Conservation (phyloP, 352 stramenopile genomes). For the Blastocystis hominis region DNA sequence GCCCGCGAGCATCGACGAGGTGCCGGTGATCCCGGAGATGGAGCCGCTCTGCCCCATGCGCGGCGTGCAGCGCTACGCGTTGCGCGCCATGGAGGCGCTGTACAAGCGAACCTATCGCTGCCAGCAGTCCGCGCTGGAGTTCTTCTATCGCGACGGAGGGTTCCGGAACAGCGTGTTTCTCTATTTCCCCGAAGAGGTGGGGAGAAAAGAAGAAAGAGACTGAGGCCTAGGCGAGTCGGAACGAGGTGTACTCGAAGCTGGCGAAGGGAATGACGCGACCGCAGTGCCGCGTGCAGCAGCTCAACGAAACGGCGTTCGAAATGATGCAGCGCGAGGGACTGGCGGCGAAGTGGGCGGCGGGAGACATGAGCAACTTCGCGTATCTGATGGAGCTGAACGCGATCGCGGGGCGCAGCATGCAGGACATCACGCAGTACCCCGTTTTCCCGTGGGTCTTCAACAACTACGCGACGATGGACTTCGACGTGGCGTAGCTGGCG, state of each 20-base stretch:
- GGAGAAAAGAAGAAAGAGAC: neutral
- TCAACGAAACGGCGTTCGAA: neutral
- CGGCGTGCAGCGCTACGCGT: neutral
- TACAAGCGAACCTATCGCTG: conserved; percentile 31
- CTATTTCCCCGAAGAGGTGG: neutral
- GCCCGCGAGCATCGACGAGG: neutral
- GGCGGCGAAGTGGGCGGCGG: neutral
- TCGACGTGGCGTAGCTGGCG: conserved; percentile 67
- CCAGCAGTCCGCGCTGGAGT: conserved; percentile 22
- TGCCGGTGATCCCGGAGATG: neutral
- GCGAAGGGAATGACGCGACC: neutral
- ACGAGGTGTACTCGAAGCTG: neutral
- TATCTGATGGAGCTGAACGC: conserved; percentile 89
- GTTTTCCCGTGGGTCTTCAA: conserved; percentile 90
- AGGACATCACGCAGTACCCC: conserved; percentile 92
- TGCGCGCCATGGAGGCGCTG: neutral
- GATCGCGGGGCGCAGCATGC: conserved; percentile 82
- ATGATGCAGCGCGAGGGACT: neutral
- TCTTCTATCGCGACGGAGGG: conserved; percentile 12
- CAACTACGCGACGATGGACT: conserved; percentile 79
- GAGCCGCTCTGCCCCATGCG: neutral
- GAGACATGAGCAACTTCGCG: conserved; percentile 69
- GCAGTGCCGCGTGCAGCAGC: neutral
- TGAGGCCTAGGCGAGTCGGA: neutral
- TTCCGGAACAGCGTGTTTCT: conserved; percentile 21